Percentiles rank a stretch among this genome's conserved stretches.
These are phyloP conservation scores for Pichia kudriavzevii DNA, from an alignment of 1,139 yeast genomes.

Conservation along the genomic window DNA sequence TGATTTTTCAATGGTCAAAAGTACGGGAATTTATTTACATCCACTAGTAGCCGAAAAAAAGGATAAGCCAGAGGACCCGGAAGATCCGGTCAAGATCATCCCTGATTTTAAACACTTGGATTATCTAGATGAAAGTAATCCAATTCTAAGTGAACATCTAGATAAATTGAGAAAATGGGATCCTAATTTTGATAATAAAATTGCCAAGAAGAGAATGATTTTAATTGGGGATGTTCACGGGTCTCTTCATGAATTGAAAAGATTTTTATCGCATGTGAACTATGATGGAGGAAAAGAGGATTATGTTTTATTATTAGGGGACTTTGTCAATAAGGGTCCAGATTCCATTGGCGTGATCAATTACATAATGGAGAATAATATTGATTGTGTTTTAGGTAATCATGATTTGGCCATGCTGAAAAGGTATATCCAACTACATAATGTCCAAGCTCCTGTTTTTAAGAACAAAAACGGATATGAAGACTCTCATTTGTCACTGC, in stretches of 20 bases:
- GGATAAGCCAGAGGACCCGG: slow-evolving; percentile 13
- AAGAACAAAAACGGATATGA: slow-evolving; percentile 13
- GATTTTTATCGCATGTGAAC: slow-evolving; percentile 40
- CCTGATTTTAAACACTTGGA: slow-evolving; percentile 21
- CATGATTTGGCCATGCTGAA: slow-evolving; percentile 68
- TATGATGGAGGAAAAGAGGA: slow-evolving; percentile 40
- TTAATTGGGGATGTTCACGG: slow-evolving; percentile 91
- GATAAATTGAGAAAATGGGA: slow-evolving; percentile 11
- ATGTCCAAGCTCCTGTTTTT: slow-evolving; percentile 30
- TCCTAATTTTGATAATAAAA: background rate
- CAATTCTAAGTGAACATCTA: slow-evolving; percentile 18
- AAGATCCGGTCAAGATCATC: slow-evolving; percentile 22
- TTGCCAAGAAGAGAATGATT: slow-evolving; percentile 39
- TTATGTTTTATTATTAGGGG: slow-evolving; percentile 70
- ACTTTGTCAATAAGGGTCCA: slow-evolving; percentile 79
- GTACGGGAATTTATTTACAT: slow-evolving; percentile 21
- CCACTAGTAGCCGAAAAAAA: slow-evolving; percentile 21
- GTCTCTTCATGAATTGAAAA: slow-evolving; percentile 45
- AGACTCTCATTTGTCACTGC: slow-evolving; percentile 9
- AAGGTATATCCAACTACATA: slow-evolving; percentile 53
- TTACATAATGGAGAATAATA: slow-evolving; percentile 49
- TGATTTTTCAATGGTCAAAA: slow-evolving; percentile 18
- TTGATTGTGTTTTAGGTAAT: slow-evolving; percentile 79
- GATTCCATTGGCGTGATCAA: slow-evolving; percentile 65
- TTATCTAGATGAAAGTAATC: slow-evolving; percentile 13